Evolutionary conservation across 1,139 yeast species (phyloP).

Genomic region (Geotrichum phurueaensis): DNA sequence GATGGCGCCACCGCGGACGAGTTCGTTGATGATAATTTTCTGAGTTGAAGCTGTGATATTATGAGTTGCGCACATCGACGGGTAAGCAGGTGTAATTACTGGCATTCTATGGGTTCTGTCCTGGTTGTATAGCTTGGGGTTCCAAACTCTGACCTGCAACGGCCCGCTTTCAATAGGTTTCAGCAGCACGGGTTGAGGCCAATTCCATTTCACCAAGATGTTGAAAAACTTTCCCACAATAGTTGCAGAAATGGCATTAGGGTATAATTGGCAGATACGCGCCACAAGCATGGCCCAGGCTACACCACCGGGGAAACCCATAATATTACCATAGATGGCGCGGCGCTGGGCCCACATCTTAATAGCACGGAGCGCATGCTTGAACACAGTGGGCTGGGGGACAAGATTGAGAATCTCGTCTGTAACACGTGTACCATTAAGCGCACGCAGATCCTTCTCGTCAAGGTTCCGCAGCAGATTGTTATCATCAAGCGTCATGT

Average conservation of each 20-base stretch:
- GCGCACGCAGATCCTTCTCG: conserved; percentile 79
- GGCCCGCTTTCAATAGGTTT: conserved; percentile 97
- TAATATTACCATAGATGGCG: conserved; percentile 88
- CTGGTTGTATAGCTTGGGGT: conserved; percentile 80
- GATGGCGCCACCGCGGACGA: conserved; percentile 65
- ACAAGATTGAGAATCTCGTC: conserved; percentile 86
- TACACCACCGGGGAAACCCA: conserved; percentile 99
- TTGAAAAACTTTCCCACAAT: conserved; percentile 82
- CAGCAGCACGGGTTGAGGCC: conserved; percentile 97
- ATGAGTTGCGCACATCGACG: conserved; percentile 99
- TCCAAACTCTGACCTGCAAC: conserved; percentile 93
- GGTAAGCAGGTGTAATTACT: conserved; percentile 98
- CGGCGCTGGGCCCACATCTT: conserved; percentile 96
- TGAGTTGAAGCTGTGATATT: conserved; percentile 87
- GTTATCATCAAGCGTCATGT: conserved; percentile 73
- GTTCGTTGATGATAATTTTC: conserved; percentile 66
- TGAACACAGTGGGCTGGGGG: conserved; percentile 89
- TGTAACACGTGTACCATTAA: conserved; percentile 95
- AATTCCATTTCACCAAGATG: conserved; percentile 82
- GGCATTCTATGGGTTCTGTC: conserved; percentile 95
- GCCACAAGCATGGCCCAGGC: conserved; percentile 99
- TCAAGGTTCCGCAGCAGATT: conserved; percentile 78
- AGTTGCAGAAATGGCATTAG: conserved; percentile 91
- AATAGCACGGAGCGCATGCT: conserved; percentile 85
- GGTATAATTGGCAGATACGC: conserved; percentile 90